Percentiles rank a stretch among this genome's conserved stretches.
phyloP scores from a whole-genome alignment of 78 protist species.

The Dictyostelium discoideum region dicty_2.7 NC_007088.5:4985501-4986000 shows the following conservation, averaged over 20 bases:
- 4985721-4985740: background rate
- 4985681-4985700: background rate
- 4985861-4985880: background rate
- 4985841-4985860: background rate
- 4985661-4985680: background rate
- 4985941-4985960: background rate
- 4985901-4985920: background rate
- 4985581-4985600: background rate
- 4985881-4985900: conserved; percentile 9
- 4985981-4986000: background rate
- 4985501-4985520: background rate
- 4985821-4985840: background rate
- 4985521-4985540: background rate
- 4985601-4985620: background rate
- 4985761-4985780: background rate
- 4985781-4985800: background rate
- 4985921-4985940: background rate
- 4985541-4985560: conserved; percentile 2
- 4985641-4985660: background rate
- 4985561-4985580: background rate
- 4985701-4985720: background rate
- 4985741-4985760: background rate
- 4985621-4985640: background rate
- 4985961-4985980: background rate
- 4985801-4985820: background rate